Evolutionary conservation across 331 rosid genomes (phyloP), one percentile per base, ranked within the genome.

Genomic region (Spiraea crenata): DNA sequence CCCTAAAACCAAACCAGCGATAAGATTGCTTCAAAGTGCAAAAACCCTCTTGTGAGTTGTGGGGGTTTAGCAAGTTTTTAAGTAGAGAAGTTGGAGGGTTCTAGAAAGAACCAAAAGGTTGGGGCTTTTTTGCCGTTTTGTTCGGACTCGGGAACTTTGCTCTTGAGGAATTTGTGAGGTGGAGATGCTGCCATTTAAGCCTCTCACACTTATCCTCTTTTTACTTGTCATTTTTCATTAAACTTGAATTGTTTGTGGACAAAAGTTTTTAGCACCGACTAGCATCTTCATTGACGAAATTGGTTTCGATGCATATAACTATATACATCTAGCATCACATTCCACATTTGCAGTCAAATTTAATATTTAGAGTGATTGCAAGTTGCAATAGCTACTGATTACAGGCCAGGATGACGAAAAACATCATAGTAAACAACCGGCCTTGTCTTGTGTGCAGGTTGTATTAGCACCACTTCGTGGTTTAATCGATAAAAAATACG

Each of bases 141-240:
- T 45, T 70, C 57, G 66, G 66, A 57, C 74, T 57, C 6, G 55
- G 56, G 56, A 57, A 35, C 42, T 1, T 31, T 35, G n/a, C 9
- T 69, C 1, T 7, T 63, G 20, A 1, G 60, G 8, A 72, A 68
- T 81, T 25, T 79, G 84, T 70, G 62, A 61, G 97, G 97, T 71
- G 70, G 4, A 49, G 74, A 86, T 83, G 56, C 69, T 64, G 84
- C 86, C 96, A 84, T 70, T 47, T 85, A 87, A 79, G 45, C 91
- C 20, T 35, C 37, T n/a, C 62, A 65, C 71, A 67, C 57, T 71
- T 56, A 63, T 82, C 82, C 84, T 87, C 31, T 5, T 25, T 67
- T 1, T 12, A 6, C 40, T 73, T 47, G 69, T 1, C 8, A 14
- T 7, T 17, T 54, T 70, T 40, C 10, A 25, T 25, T 25, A 25